phyloP scores from a whole-genome alignment of 192 early-diverging fungal species.

The Coemansia brasiliensis region DNA sequence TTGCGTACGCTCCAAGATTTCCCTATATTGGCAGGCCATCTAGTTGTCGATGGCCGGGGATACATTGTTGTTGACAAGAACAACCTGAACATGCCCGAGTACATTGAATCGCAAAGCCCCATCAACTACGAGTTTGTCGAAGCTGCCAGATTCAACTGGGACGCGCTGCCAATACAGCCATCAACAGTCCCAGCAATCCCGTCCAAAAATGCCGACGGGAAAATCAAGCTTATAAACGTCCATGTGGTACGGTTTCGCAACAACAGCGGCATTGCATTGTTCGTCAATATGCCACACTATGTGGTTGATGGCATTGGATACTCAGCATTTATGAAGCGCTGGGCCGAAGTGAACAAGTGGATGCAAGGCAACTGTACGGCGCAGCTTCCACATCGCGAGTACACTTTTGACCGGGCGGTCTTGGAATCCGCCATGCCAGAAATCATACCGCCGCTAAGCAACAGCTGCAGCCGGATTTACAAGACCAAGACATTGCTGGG shows the following conservation, averaged over 20 bases:
- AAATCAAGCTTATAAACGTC: slow-evolving; percentile 32
- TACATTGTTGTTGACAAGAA: slow-evolving; percentile 28
- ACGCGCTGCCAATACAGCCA: slow-evolving; percentile 21
- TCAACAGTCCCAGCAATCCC: slow-evolving; percentile 2
- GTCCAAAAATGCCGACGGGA: slow-evolving; percentile 12
- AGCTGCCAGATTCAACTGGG: slow-evolving; percentile 23
- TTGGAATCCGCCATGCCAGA: slow-evolving; percentile 19
- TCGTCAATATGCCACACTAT: slow-evolving; percentile 46
- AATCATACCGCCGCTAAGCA: slow-evolving; percentile 15
- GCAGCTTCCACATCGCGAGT: slow-evolving; percentile 8
- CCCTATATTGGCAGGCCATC: slow-evolving; percentile 31
- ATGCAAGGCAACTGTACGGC: slow-evolving; percentile 3
- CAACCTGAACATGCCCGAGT: slow-evolving; percentile 51
- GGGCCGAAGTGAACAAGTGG: slow-evolving; percentile 35
- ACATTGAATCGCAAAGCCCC: slow-evolving; percentile 29
- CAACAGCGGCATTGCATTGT: slow-evolving; percentile 40
- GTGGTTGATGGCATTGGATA: slow-evolving; percentile 42
- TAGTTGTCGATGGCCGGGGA: slow-evolving; percentile 7
- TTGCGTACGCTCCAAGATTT: slow-evolving; percentile 35
- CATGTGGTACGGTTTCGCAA: slow-evolving; percentile 31
- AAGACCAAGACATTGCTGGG: slow-evolving; percentile 8
- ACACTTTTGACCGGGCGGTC: slow-evolving; percentile 33
- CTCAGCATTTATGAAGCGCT: slow-evolving; percentile 36
- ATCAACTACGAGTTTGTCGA: slow-evolving; percentile 18
- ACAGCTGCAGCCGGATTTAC: slow-evolving; percentile 12